Conservation (phyloP, 139 green algal genomes). For the Haematococcus lacustris region DNA sequence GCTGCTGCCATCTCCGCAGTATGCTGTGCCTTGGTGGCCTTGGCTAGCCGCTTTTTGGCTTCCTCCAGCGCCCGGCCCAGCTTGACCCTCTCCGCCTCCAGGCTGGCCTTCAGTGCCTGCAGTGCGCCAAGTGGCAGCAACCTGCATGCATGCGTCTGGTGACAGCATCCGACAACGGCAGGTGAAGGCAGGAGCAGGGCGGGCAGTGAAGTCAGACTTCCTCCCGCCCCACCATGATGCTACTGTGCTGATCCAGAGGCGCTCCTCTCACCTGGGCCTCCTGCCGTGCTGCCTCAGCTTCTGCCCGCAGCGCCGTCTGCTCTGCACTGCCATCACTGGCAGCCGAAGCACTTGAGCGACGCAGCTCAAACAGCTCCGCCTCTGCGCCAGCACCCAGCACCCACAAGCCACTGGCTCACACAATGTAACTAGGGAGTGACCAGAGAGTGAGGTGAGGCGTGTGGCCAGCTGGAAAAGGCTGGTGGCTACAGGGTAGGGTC, state of each 20-base stretch:
- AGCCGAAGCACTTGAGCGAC: not conserved
- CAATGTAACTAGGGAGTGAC: too few species aligned
- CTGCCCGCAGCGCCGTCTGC: constrained; percentile 16
- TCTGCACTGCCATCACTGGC: constrained; percentile 15
- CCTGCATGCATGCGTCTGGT: too few species aligned
- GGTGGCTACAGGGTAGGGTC: too few species aligned
- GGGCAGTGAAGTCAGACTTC: too few species aligned
- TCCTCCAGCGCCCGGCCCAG: constrained; percentile 29
- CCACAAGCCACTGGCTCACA: too few species aligned
- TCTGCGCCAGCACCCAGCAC: constrained; percentile 7
- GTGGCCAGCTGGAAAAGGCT: too few species aligned
- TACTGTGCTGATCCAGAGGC: constrained; percentile 1
- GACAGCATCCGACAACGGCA: too few species aligned
- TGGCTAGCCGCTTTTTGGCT: constrained; percentile 32
- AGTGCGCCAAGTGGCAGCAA: too few species aligned
- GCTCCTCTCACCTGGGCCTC: constrained; percentile 17
- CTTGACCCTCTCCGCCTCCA: constrained; percentile 19
- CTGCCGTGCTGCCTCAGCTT: constrained; percentile 14
- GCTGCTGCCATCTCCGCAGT: constrained; percentile 35
- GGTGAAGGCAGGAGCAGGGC: too few species aligned
- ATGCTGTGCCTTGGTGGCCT: constrained; percentile 40
- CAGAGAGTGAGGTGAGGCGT: too few species aligned
- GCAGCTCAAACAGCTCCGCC: constrained; percentile 3
- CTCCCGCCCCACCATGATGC: too few species aligned
- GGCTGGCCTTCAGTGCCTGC: too few species aligned